phyloP scores from a whole-genome alignment of 2,329 filamentous ascomycete species.

The Fusarium pseudocircinatum region DNA sequence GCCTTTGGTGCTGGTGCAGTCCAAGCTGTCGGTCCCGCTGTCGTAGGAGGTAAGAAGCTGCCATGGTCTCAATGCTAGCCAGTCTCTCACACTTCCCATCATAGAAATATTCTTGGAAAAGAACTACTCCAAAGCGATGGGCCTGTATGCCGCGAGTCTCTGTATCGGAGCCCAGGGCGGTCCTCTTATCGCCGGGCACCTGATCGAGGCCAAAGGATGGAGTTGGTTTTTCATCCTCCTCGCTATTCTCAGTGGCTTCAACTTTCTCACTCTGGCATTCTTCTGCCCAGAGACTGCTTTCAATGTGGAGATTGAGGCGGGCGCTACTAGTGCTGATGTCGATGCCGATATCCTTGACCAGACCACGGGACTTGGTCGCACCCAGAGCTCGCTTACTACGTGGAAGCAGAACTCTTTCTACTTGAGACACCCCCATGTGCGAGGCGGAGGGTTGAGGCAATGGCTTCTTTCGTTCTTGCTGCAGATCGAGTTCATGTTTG shows the following conservation, averaged over 20 bases:
- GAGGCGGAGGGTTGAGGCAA: not conserved
- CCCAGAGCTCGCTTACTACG: not conserved
- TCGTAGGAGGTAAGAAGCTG: not conserved
- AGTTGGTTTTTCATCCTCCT: not conserved
- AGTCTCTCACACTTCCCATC: fast-evolving
- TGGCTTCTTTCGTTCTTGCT: not conserved
- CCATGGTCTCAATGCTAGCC: fast-evolving
- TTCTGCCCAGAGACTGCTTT: not conserved
- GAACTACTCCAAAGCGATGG: not conserved
- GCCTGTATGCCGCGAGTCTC: not conserved
- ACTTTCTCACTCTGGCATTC: not conserved
- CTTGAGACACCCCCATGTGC: not conserved
- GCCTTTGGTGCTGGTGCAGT: not conserved
- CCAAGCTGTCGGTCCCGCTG: not conserved
- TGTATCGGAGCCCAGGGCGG: not conserved
- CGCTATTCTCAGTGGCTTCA: not conserved
- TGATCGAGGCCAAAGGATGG: not conserved
- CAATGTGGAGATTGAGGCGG: not conserved
- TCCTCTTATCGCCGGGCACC: not conserved
- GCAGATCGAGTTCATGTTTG: not conserved
- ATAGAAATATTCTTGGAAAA: not conserved
- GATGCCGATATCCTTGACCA: not conserved
- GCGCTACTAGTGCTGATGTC: not conserved
- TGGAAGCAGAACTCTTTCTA: not conserved
- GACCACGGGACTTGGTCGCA: not conserved